Conservation (phyloP, 108 stramenopile genomes). For the Fragilariopsis cylindrus region DNA sequence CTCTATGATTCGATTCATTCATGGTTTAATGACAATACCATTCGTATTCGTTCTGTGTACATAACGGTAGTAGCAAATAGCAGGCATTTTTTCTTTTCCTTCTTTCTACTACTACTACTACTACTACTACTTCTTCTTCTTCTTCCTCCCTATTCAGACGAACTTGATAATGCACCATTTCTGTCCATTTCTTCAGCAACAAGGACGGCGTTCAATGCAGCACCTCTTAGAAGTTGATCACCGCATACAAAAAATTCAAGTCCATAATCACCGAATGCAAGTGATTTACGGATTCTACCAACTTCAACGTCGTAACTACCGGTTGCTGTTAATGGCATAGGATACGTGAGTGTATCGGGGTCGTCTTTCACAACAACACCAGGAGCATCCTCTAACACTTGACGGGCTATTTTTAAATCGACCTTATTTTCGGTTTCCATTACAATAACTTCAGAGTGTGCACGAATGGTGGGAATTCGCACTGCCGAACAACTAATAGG, state of each 20-base stretch:
- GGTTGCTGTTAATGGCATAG: slow-evolving; percentile 97
- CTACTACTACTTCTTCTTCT: neutral
- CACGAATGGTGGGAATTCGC: slow-evolving; percentile 96
- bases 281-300: slow-evolving; percentile 78
- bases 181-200: slow-evolving; percentile 91
- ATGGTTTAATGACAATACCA: no score
- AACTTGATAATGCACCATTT: slow-evolving; percentile 48
- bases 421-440: slow-evolving; percentile 89
- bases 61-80: no score
- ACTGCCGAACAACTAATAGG: slow-evolving; percentile 93
- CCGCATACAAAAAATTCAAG: slow-evolving; percentile 97
- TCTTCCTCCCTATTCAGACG: neutral
- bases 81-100: no score
- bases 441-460: slow-evolving; percentile 95
- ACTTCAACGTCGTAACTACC: slow-evolving; percentile 96
- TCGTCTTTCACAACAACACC: slow-evolving; percentile 88
- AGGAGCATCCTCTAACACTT: slow-evolving; percentile 71
- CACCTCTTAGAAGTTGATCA: slow-evolving; percentile 97
- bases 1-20: no score
- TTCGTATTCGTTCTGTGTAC: no score
- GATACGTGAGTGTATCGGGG: slow-evolving; percentile 71
- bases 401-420: slow-evolving; percentile 75
- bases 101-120: no score
- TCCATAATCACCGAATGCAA: slow-evolving; percentile 90
- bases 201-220: slow-evolving; percentile 96